Evolutionary conservation across 768 basidiomycete species (phyloP), one percentile per base, ranked within the genome.

Genomic region (Coprinellus micaceus): DNA sequence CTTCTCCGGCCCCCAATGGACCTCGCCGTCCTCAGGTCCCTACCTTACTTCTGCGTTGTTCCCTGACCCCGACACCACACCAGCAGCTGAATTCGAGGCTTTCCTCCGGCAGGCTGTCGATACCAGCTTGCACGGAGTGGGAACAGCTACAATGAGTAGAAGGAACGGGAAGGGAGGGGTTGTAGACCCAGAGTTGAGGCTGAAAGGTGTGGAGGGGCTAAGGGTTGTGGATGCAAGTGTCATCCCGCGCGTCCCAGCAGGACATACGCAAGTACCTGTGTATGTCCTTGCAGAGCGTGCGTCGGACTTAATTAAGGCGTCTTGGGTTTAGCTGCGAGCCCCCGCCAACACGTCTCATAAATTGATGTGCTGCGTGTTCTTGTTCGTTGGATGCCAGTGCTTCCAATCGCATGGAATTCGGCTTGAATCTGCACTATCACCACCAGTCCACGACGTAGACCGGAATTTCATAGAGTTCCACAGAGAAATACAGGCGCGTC

Each of bases 191-290:
- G 65, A 74, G 51, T 60, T 78, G 37, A 56, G 52, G 25, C 70
- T 77, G 7, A 75, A 77, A 55, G 69, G 69, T 0, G 63, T 65
- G 0, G 44, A 39, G 6, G 74, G 71, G 68, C n/a, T n/a, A n/a
- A n/a, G n/a, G n/a, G n/a, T n/a, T n/a, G n/a, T n/a, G n/a, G n/a
- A n/a, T n/a, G n/a, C 69, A 4, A 73, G 71, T 22, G 67, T 67
- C 53, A 49, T 71, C 11, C 41, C 41, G 41, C 6, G 21, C 41
- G 41, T 44, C 10, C 21, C 21, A 10, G 11, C 41, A 6, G 41
- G 13, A 13, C 11, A 44, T 19, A 44, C 19, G 10, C 41, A 44
- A 44, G 41, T 22, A 10, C 13, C 13, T 10, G 41, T 44, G 7
- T 44, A 44, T 19, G 21, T 44, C 19, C 10, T 44, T 13, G 41